Percentiles rank a stretch among this genome's conserved stretches.
phyloP scores from a whole-genome alignment of 106 monocot species.

The Acanthochlamys bracteata region DNA sequence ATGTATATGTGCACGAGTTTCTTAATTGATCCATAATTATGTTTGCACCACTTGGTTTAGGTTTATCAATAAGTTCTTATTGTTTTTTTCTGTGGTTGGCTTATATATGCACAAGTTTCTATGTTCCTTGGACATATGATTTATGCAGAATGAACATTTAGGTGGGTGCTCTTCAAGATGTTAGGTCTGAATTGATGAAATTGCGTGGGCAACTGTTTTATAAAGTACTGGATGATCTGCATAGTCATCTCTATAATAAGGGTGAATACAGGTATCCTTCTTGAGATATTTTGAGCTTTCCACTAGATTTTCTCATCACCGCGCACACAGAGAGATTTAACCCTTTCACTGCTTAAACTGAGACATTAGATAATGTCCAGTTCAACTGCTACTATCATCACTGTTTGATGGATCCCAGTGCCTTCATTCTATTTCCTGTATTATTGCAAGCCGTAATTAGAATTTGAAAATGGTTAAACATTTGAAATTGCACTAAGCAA shows the following conservation, averaged over 20 bases:
- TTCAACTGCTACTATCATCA: not conserved
- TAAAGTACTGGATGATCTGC: conserved; percentile 85
- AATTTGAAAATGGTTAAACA: no score
- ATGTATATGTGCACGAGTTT: no score
- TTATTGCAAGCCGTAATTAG: no score
- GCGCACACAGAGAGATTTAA: not conserved
- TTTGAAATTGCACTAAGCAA: no score
- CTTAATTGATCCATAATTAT: no score
- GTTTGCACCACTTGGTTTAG: no score
- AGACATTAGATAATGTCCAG: no score
- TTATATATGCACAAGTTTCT: no score
- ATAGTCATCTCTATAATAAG: conserved; percentile 88
- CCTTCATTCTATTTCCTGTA: not conserved
- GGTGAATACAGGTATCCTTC: conserved; percentile 76
- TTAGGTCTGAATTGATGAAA: conserved; percentile 88
- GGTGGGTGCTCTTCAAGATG: conserved; percentile 99
- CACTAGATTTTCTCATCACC: not conserved
- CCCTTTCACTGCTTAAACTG: not conserved
- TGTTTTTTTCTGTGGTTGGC: no score
- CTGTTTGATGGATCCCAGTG: not conserved
- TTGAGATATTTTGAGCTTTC: not conserved
- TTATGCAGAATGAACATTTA: conserved; percentile 9
- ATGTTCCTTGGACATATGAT: no score
- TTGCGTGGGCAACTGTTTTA: conserved; percentile 83
- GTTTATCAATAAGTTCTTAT: no score